These are phyloP conservation scores for Lophiotrema nucula DNA, from an alignment of 495 filamentous ascomycete species.

Conservation along the genomic window DNA sequence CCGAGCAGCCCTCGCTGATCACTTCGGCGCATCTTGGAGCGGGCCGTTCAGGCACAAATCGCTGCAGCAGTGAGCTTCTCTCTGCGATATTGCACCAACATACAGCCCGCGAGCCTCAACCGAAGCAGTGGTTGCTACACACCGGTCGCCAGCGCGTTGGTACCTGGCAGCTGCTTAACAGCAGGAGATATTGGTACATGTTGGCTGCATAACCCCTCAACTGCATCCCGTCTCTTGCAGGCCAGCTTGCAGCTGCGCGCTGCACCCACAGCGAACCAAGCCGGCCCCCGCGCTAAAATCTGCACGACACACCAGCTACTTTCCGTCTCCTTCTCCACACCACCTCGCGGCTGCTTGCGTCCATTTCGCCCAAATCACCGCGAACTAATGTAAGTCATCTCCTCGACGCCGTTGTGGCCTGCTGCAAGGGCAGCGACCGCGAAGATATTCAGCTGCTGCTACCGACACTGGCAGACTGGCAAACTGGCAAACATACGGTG, in stretches of 20 bases:
- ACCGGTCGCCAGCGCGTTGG: conserved; percentile 3
- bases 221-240: neutral
- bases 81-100: neutral
- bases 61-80: neutral
- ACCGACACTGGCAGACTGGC: too few species aligned
- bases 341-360: conserved; percentile 12
- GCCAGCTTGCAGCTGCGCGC: conserved; percentile 4
- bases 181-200: conserved; percentile 1
- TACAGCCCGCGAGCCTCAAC: neutral
- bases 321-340: conserved; percentile 17
- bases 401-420: neutral
- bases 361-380: conserved; percentile 5
- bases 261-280: neutral
- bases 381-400: conserved; percentile 18
- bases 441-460: too few species aligned
- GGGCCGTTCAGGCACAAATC: neutral
- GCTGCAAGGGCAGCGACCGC: neutral
- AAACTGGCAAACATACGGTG: neutral
- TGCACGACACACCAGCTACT: conserved; percentile 21
- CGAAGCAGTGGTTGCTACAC: conserved; percentile 1
- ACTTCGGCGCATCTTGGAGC: too few species aligned
- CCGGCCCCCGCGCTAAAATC: conserved; percentile 22
- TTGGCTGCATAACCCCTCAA: conserved; percentile 1
- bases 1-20: too few species aligned
- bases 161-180: conserved; percentile 1